A percentile compares a stretch with the other conserved stretches of the same genome.
Conservation (phyloP, 768 basidiomycete species). For the Leccinellum luteum region DNA sequence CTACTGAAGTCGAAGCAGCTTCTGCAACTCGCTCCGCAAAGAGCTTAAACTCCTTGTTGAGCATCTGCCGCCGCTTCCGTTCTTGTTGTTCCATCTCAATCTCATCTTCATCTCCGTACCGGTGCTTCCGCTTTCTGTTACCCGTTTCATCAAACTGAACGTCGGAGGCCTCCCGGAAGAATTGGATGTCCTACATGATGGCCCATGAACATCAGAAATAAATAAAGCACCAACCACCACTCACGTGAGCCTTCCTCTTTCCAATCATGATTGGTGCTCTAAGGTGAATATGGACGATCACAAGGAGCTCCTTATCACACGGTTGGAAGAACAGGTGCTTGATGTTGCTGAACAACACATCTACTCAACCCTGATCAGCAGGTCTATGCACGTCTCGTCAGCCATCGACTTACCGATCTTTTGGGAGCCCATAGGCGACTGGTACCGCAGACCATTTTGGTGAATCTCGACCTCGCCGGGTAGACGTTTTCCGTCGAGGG, state of each 20-base stretch:
- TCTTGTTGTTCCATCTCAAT: slow-evolving; percentile 99
- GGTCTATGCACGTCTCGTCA: neutral
- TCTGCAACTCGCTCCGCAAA: slow-evolving; percentile 93
- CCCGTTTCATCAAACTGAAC: slow-evolving; percentile 99
- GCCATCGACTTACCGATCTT: slow-evolving; percentile 69
- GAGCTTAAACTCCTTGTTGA: slow-evolving; percentile 92
- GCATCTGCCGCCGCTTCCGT: slow-evolving; percentile 77
- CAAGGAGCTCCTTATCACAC: slow-evolving; percentile 92
- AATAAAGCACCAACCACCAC: slow-evolving; percentile 22
- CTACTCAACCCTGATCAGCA: slow-evolving; percentile 39
- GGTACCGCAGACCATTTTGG: slow-evolving; percentile 93
- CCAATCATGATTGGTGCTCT: slow-evolving; percentile 98
- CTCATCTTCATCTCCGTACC: slow-evolving; percentile 98
- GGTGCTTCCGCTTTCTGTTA: slow-evolving; percentile 95
- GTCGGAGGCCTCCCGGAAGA: slow-evolving; percentile 96
- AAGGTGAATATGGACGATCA: slow-evolving; percentile 91
- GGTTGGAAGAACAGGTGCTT: slow-evolving; percentile 99
- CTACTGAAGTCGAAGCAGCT: slow-evolving; percentile 71
- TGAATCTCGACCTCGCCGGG: slow-evolving; percentile 99
- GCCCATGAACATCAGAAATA: neutral
- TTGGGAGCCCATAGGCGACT: slow-evolving; percentile 81
- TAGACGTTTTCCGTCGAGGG: slow-evolving; percentile 90
- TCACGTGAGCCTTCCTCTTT: slow-evolving; percentile 94
- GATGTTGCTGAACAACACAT: slow-evolving; percentile 94
- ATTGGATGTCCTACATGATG: slow-evolving; percentile 82